Conservation (phyloP, 164 flowering plant genomes). For the Cinnamomum micranthum region DNA sequence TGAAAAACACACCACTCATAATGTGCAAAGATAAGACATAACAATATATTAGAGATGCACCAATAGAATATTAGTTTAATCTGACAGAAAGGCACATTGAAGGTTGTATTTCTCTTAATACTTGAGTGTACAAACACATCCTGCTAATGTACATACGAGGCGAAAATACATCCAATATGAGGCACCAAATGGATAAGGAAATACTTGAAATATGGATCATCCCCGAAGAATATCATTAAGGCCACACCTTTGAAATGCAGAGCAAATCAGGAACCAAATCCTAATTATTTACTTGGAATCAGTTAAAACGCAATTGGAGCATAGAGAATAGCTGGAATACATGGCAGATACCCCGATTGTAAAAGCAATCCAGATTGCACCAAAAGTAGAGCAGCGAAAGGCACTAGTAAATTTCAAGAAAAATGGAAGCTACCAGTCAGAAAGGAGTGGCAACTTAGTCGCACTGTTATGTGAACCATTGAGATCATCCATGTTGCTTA, state of each 20-base stretch:
- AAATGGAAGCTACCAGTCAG: constrained; percentile 34
- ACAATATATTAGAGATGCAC: too few species aligned
- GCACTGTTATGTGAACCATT: constrained; percentile 44
- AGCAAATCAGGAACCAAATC: not conserved
- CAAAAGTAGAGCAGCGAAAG: not conserved
- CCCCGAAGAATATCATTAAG: not conserved
- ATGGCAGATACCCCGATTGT: not conserved
- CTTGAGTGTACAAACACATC: not conserved
- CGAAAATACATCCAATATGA: not conserved
- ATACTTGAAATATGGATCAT: not conserved
- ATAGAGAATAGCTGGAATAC: not conserved
- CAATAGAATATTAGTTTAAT: too few species aligned
- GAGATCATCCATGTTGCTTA: constrained; percentile 17
- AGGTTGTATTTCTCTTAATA: too few species aligned
- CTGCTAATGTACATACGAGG: not conserved
- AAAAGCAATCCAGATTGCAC: not conserved
- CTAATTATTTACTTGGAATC: not conserved
- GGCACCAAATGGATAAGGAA: not conserved
- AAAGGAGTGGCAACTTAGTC: constrained; percentile 70
- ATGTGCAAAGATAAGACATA: too few species aligned
- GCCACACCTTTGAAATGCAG: not conserved
- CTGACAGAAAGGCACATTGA: too few species aligned
- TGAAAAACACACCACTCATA: too few species aligned
- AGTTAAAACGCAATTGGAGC: not conserved
- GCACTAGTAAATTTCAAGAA: not conserved